phyloP scores from a whole-genome alignment of 148 eudicot species.

The Rhododendron henanense region DNA sequence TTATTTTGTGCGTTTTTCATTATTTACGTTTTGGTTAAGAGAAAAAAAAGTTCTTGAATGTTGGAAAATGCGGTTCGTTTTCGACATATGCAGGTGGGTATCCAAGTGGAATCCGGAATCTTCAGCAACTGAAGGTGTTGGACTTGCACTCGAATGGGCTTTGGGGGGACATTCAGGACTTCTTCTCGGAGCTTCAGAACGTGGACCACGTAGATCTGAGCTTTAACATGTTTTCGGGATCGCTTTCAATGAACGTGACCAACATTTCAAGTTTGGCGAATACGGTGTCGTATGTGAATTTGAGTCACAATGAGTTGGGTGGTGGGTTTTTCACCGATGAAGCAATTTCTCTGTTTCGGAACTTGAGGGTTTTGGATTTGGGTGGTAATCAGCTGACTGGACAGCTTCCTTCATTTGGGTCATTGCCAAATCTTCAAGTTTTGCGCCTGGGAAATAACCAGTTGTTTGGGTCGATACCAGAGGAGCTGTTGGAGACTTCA shows the following conservation, averaged over 20 bases:
- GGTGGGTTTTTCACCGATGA: slow-evolving; percentile 56
- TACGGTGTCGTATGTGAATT: slow-evolving; percentile 56
- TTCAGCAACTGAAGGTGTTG: slow-evolving; percentile 66
- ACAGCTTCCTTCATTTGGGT: slow-evolving; percentile 56
- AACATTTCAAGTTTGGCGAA: slow-evolving; percentile 63
- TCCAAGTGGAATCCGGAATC: slow-evolving; percentile 53
- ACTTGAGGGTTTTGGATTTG: slow-evolving; percentile 73
- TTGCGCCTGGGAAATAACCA: slow-evolving; percentile 55
- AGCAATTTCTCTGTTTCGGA: slow-evolving; percentile 54
- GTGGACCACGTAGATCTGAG: slow-evolving; percentile 78
- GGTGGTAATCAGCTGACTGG: slow-evolving; percentile 63
- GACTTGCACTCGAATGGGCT: slow-evolving; percentile 61
- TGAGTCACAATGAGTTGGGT: slow-evolving; percentile 53
- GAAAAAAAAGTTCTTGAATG: background rate
- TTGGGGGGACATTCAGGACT: slow-evolving; percentile 50
- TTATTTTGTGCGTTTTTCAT: background rate
- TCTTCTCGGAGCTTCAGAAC: slow-evolving; percentile 56
- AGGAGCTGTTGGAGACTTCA: slow-evolving; percentile 45
- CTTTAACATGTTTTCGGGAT: slow-evolving; percentile 58
- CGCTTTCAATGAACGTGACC: slow-evolving; percentile 25
- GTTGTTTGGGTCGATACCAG: slow-evolving; percentile 62
- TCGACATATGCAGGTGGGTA: slow-evolving; percentile 19
- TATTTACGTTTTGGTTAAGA: background rate
- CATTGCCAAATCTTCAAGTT: slow-evolving; percentile 56
- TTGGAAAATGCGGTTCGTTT: background rate